Base-by-base conservation (phyloP, 2,329 filamentous ascomycete species). In the Fusarium sp. region DNA sequence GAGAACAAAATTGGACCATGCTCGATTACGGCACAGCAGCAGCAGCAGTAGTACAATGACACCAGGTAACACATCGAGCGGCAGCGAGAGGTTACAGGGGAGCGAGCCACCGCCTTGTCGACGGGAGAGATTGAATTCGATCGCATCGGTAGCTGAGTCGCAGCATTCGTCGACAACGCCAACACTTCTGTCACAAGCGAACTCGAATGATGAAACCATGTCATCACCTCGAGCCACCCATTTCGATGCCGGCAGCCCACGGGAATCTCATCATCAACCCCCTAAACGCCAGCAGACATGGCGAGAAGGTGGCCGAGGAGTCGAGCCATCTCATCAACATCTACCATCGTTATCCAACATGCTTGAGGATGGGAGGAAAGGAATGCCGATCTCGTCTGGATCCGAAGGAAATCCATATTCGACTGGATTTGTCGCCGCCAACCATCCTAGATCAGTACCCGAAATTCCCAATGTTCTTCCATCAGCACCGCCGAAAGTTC, bases 281-380 rank as follows among this genome's bases (percentile, higher is more conserved):
- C 69, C 75, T 11, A 69, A 69, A 43, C 64, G 76, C 66, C 54
- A 73, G 69, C 65, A 77, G 48, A 65, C 72, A 13, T 72, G 78
- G 77, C 59, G 76, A 69, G 71, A 72, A 42, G 55, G 73, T 59
- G 57, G 50, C 5, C 67, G 69, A 17, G 66, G 61, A 6, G 40
- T 20, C 22, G 76, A 77, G 3, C 20, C 64, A 45, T 38, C 58
- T 20, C 63, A 73, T 20, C 78, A 80, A 14, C 78, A 79, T 34
- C 75, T 87, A 4, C 85, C 85, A 6, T 83, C 83, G 0, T 71
- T 86, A 8, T 85, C 82, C 3, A 82, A 86, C 60, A 79, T 86
- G 72, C 78, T 86, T 33, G 83, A 83, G n/a, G 75, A 78, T 44
- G 76, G 78, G 4, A 65, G 59, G 46, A 71, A 65, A 54, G 57